Evolutionary conservation across 345 rosid genomes (phyloP).

Genomic region (Populus alba): DNA sequence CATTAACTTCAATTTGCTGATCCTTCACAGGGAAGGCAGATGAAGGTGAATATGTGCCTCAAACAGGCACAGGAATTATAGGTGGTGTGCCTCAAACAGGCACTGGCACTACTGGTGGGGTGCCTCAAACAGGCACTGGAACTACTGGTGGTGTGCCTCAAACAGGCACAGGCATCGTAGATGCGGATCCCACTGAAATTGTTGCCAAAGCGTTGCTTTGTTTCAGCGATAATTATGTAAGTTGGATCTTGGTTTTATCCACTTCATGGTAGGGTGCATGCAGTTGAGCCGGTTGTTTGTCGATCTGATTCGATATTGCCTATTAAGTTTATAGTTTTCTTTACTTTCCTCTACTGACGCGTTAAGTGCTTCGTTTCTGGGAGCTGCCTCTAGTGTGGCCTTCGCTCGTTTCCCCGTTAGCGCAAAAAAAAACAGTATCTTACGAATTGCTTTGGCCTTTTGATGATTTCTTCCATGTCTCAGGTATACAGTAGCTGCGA

Average conservation of each 20-base stretch:
- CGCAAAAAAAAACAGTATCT: neutral
- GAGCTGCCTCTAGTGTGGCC: neutral
- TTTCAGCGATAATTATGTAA: conserved; percentile 64
- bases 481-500: conserved; percentile 74
- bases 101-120: neutral
- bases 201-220: conserved; percentile 72
- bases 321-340: neutral
- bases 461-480: neutral
- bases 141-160: neutral
- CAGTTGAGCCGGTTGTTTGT: neutral
- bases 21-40: conserved; percentile 39
- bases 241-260: neutral
- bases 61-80: neutral
- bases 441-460: neutral
- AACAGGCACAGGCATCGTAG: conserved; percentile 9
- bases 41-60: neutral
- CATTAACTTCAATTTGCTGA: conserved; percentile 12
- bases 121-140: neutral
- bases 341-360: neutral
- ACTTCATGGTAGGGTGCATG: neutral
- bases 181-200: conserved; percentile 49
- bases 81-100: neutral
- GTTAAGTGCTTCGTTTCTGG: neutral
- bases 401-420: neutral
- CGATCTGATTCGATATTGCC: neutral